phyloP scores from a whole-genome alignment of 306 rosid genomes.

The Prunus davidiana region DNA sequence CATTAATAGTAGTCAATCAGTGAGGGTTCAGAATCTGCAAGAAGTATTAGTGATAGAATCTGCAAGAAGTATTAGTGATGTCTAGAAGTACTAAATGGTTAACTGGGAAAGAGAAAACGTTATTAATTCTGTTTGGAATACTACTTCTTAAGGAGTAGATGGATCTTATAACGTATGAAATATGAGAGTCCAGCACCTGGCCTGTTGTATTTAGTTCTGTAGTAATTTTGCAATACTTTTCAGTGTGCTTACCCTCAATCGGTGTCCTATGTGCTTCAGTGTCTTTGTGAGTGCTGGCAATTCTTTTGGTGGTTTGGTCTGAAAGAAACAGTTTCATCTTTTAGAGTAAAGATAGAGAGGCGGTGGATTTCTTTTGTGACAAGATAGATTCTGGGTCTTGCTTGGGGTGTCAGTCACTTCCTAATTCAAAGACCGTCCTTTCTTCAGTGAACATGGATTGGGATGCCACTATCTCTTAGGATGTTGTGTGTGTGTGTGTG shows the following conservation, averaged over 20 bases:
- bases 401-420: not conserved
- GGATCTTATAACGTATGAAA: not conserved
- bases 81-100: not conserved
- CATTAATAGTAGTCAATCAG: not conserved
- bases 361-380: not conserved
- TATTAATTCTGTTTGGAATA: not conserved
- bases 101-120: not conserved
- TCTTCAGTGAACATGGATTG: not conserved
- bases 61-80: not conserved
- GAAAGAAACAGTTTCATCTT: not conserved
- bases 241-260: not conserved
- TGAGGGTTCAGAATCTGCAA: not conserved
- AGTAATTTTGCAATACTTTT: not conserved
- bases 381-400: constrained; percentile 2
- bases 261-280: not conserved
- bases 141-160: not conserved
- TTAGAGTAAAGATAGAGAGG: not conserved
- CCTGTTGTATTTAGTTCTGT: not conserved
- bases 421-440: not conserved
- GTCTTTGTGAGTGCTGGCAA: not conserved
- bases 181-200: not conserved
- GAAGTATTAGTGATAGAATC: not conserved
- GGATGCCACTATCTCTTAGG: not conserved
- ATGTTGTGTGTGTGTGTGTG: not conserved
- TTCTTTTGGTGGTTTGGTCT: not conserved